Percentiles rank a stretch among this genome's conserved stretches.
Evolutionary conservation across 2,329 filamentous ascomycete species (phyloP).

Genomic region (Nakataea oryzae): DNA sequence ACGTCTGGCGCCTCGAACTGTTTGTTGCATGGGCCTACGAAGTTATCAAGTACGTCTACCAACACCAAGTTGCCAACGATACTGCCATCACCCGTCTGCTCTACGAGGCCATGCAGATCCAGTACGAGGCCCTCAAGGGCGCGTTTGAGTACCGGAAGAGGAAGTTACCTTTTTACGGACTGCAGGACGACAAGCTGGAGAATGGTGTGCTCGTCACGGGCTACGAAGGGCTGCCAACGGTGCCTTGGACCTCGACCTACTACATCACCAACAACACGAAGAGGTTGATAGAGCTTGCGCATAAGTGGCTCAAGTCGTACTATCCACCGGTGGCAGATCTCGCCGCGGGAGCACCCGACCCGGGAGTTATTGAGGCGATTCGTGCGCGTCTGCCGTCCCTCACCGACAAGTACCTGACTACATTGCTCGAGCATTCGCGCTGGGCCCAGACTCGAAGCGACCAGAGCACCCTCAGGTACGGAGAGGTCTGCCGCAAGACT

Average conservation of each 20-base stretch:
- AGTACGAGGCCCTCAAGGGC: slow-evolving; percentile 59
- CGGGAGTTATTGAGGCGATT: slow-evolving; percentile 31
- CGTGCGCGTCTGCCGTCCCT: slow-evolving; percentile 37
- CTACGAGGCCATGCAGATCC: slow-evolving; percentile 56
- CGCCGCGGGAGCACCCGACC: slow-evolving; percentile 19
- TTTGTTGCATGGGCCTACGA: slow-evolving; percentile 73
- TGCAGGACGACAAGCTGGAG: slow-evolving; percentile 55
- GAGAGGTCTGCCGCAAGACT: slow-evolving; percentile 33
- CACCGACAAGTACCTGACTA: slow-evolving; percentile 43
- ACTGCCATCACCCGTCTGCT: slow-evolving; percentile 42
- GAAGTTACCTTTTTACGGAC: slow-evolving; percentile 62
- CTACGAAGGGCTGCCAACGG: slow-evolving; percentile 55
- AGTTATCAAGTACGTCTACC: slow-evolving; percentile 62
- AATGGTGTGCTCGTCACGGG: slow-evolving; percentile 52
- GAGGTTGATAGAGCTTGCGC: slow-evolving; percentile 47
- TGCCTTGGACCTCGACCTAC: slow-evolving; percentile 75
- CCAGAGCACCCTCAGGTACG: slow-evolving; percentile 26
- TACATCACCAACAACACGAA: slow-evolving; percentile 52
- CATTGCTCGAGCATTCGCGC: slow-evolving; percentile 40
- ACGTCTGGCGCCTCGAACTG: slow-evolving; percentile 60
- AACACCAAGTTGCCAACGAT: slow-evolving; percentile 47
- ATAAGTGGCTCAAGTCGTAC: slow-evolving; percentile 42
- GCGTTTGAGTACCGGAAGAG: slow-evolving; percentile 61
- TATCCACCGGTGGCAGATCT: slow-evolving; percentile 15
- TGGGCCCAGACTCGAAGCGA: slow-evolving; percentile 37